Base-by-base conservation (phyloP, 2,329 filamentous ascomycete species). In the Zasmidium citrigriseum region DNA sequence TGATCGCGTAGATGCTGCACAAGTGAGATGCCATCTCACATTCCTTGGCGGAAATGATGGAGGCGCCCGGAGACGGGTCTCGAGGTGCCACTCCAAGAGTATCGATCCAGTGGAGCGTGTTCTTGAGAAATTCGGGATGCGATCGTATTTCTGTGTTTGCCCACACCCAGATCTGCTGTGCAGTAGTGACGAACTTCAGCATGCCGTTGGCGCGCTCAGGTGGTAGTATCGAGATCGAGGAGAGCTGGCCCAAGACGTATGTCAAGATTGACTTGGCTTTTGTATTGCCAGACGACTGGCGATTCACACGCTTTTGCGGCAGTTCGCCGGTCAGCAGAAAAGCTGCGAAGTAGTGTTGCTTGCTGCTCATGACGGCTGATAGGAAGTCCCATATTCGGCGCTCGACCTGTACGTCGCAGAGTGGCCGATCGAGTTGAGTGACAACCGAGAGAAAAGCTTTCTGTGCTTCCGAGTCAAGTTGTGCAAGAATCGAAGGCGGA, bases 141-240 rank as follows among this genome's bases (percentile, higher is more conserved):
- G 87, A 87, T 61, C 89, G 86, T 34, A 96, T 78, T 41, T 89
- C 87, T 57, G 90, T 88, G 57, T 96, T 92, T 1, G 91, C 93
- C 91, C 93, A 96, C 1, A 93, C 89, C 93, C 93, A 98, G 70
- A 92, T 90, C 73, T 96, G 95, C 70, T 97, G 93, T 3, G 93
- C 90, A 2, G 89, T 86, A 2, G 90, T 87, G 38, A 97, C 86
- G 72, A 98, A 98, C 67, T 93, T 88, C 16, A 99, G 81, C 67
- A 97, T 86, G 0, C 89, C 86, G 21, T 92, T 78, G 3, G 88
- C 85, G 62, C 91, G 85, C 29, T 80, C 78, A n/a, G 83, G 81
- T 9, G 88, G 81, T 21, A 93, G 73, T 1, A 83, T 78, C 22
- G 83, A 81, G 60, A 96, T 86, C 3, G 67, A 58, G 18, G 84